Evolutionary conservation across 495 filamentous ascomycete species (phyloP).

Genomic region (Chlorociboria aeruginascens): DNA sequence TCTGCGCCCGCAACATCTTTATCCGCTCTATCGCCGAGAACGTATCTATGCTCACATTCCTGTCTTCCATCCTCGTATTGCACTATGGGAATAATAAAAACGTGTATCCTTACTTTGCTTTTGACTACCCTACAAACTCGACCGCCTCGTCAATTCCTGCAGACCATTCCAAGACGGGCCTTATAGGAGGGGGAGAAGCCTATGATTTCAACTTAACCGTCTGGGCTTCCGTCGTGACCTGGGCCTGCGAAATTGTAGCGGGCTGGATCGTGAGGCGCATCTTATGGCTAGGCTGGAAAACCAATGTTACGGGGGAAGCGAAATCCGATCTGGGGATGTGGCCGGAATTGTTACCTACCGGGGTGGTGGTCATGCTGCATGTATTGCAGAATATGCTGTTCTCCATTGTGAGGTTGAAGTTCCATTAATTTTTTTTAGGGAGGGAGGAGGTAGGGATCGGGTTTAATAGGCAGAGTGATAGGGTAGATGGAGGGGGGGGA

Average conservation of each 20-base stretch:
- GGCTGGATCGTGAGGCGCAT: conserved; percentile 43
- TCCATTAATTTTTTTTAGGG: conserved; percentile 25
- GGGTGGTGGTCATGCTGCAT: conserved; percentile 47
- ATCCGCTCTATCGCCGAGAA: conserved; percentile 49
- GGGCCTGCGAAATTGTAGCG: conserved; percentile 47
- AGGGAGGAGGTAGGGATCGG: no score
- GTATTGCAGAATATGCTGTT: conserved; percentile 58
- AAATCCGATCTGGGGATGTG: conserved; percentile 45
- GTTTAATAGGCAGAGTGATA: no score
- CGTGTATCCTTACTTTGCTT: conserved; percentile 46
- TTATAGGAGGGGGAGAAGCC: conserved; percentile 23
- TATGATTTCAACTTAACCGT: conserved; percentile 48
- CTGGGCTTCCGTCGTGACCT: conserved; percentile 45
- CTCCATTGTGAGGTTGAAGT: conserved; percentile 47
- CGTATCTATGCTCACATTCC: conserved; percentile 52
- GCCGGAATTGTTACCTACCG: conserved; percentile 50
- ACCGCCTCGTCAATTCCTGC: not conserved
- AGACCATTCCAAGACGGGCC: not conserved
- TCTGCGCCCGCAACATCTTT: conserved; percentile 47
- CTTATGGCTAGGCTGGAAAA: conserved; percentile 38
- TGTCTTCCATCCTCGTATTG: conserved; percentile 45
- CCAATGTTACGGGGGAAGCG: conserved; percentile 47
- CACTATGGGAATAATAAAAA: conserved; percentile 52
- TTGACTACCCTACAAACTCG: conserved; percentile 27
- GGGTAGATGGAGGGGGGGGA: no score